Evolutionary conservation across 352 stramenopile genomes (phyloP).

Genomic region (Phytophthora cajani): DNA sequence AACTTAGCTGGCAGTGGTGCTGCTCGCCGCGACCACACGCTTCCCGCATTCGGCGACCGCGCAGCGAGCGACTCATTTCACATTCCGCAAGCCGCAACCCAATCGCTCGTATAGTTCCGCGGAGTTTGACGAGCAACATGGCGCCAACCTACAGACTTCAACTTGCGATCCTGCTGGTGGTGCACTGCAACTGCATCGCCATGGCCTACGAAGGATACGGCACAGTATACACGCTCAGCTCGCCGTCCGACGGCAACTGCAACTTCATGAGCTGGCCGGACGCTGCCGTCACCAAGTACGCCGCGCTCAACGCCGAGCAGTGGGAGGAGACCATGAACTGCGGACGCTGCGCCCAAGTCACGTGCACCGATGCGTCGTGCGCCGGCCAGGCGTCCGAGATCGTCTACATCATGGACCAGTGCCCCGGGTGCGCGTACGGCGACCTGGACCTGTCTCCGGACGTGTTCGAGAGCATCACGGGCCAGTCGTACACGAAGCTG

Average conservation of each 20-base stretch:
- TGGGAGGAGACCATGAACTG: slow-evolving; percentile 55
- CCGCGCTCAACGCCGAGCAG: slow-evolving; percentile 44
- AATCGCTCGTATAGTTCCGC: neutral
- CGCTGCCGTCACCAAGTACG: slow-evolving; percentile 42
- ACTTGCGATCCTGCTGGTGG: slow-evolving; percentile 5
- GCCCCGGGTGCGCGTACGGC: slow-evolving; percentile 53
- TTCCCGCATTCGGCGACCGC: neutral
- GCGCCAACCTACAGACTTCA: slow-evolving; percentile 16
- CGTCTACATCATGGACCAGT: slow-evolving; percentile 77
- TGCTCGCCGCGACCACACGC: slow-evolving; percentile 15
- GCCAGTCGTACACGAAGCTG: slow-evolving; percentile 48
- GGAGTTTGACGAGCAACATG: slow-evolving; percentile 15
- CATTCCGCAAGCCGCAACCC: slow-evolving; percentile 2
- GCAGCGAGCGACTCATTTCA: slow-evolving; percentile 12
- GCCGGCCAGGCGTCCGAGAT: slow-evolving; percentile 47
- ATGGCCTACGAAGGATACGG: slow-evolving; percentile 22
- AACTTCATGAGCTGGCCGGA: slow-evolving; percentile 50
- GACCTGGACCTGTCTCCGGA: slow-evolving; percentile 64
- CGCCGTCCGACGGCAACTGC: slow-evolving; percentile 48
- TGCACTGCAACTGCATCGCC: slow-evolving; percentile 1
- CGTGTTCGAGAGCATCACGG: slow-evolving; percentile 72
- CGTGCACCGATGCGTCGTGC: slow-evolving; percentile 61
- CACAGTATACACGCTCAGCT: slow-evolving; percentile 42
- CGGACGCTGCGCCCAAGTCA: slow-evolving; percentile 53
- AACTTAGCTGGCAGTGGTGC: slow-evolving; percentile 10